A percentile compares a stretch with the other conserved stretches of the same genome.
Evolutionary conservation across 2,329 filamentous ascomycete genomes (phyloP).

Genomic region (Mariannaea sp.): DNA sequence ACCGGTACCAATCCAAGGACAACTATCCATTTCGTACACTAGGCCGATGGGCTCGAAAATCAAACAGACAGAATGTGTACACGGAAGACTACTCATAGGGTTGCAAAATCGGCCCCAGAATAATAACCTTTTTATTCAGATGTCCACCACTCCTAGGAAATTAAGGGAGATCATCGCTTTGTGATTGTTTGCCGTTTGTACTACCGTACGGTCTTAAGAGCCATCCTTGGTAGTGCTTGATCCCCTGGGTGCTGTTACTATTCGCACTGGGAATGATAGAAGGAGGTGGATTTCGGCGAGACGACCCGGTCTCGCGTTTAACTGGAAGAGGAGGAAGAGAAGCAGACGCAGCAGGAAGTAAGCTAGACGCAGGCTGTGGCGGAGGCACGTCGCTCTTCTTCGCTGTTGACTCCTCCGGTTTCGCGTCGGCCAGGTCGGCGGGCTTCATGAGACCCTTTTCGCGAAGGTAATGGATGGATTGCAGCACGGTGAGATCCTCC

Average conservation of each 20-base stretch:
- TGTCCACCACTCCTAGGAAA: neutral
- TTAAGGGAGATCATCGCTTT: conserved; percentile 43
- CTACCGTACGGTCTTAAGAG: conserved; percentile 45
- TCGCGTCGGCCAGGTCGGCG: conserved; percentile 22
- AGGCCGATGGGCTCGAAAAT: neutral
- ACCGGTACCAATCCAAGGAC: conserved; percentile 22
- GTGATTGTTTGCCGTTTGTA: conserved; percentile 39
- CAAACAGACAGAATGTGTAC: neutral
- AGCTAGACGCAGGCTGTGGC: conserved; percentile 34
- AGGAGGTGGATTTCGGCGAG: conserved; percentile 43
- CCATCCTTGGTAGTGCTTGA: conserved; percentile 47
- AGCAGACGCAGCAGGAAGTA: conserved; percentile 46
- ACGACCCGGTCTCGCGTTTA: conserved; percentile 39
- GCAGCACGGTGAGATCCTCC: conserved; percentile 68
- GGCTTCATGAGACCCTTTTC: conserved; percentile 59
- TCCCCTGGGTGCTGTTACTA: conserved; percentile 39
- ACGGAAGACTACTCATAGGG: neutral
- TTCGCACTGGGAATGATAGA: conserved; percentile 40
- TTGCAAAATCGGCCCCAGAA: neutral
- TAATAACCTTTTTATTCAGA: neutral
- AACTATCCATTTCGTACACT: conserved; percentile 33
- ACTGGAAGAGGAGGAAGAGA: conserved; percentile 45
- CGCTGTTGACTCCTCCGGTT: conserved; percentile 25
- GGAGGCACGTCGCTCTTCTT: conserved; percentile 24
- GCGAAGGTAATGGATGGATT: conserved; percentile 68